Percentiles rank a stretch among this genome's conserved stretches.
Conservation (phyloP, 306 rosid species). For the Lithocarpus polystachyus region DNA sequence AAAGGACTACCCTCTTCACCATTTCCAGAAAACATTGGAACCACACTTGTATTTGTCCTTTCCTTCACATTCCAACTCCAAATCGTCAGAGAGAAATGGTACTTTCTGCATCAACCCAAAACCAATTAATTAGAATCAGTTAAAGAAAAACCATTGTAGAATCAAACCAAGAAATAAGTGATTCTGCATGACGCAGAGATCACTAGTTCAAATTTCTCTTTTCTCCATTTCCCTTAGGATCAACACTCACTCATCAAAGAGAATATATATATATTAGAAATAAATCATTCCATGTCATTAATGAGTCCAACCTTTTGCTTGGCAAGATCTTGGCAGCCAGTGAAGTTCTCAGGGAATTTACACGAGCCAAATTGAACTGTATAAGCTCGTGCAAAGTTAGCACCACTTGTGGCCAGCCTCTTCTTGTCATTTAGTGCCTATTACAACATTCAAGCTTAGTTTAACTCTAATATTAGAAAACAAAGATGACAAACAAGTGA, state of each 20-base stretch:
- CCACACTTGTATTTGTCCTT: conserved; percentile 97
- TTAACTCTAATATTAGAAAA: not conserved
- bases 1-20: conserved; percentile 44
- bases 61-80: conserved; percentile 87
- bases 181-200: too few relatives aligned
- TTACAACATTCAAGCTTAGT: not conserved
- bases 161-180: not conserved
- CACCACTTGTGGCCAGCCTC: conserved; percentile 90
- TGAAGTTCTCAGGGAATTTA: conserved; percentile 99
- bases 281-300: not conserved
- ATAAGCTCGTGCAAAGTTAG: conserved; percentile 94
- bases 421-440: conserved; percentile 96
- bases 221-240: too few relatives aligned
- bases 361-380: conserved; percentile 93
- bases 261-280: not conserved
- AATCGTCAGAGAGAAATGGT: conserved; percentile 76
- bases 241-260: not conserved
- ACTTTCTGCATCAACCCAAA: conserved; percentile 65
- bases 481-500: not conserved
- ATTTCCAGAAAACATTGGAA: conserved; percentile 99
- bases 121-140: not conserved
- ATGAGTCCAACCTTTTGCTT: conserved; percentile 65
- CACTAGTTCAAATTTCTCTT: too few relatives aligned
- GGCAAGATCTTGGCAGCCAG: conserved; percentile 99
- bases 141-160: not conserved